Base-by-base conservation (phyloP, 1,139 yeast species). In the Geotrichum reessii region DNA sequence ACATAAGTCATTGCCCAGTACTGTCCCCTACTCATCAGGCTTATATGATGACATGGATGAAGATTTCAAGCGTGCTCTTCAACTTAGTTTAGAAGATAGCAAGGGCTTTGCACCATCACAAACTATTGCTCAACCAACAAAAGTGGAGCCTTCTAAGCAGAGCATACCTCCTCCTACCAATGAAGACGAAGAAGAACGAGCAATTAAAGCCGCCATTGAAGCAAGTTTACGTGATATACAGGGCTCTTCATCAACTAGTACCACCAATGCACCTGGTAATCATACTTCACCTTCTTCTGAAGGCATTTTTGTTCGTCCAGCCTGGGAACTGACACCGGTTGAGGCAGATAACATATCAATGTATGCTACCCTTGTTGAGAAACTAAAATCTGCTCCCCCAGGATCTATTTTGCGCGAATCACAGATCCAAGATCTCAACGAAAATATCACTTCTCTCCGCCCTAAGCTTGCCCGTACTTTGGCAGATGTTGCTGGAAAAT, bases 171-270 rank as follows among this genome's bases (percentile, higher is more conserved):
- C 54, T 42, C 55, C 25, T 55, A 60, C 12, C 7, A 80, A 71
- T 2, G 56, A 56, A 21, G 88, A 84, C 1, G 95, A 86, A 11
- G 89, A 87, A 40, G 97, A 92, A 64, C 93, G 86, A 40, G 96
- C 90, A 51, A 81, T 93, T 84, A 87, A 85, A 70, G 96, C 95
- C 0, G 98, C 98, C 0, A 91, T 93, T 62, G 96, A 88, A 14
- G 97, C 96, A 0, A 88, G 96, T 72, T 78, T 93, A 63, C 78
- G 80, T 61, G 97, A 90, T 62, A 80, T 86, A 70, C 82, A 86
- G 65, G 73, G 52, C 12, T 50, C 57, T 21, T 17, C 62, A 14
- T 46, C 55, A 17, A 11, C 25, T 3, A 12, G 24, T 14, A 14
- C 27, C 8, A 27, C 44, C 62, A 33, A 55, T 57, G 50, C 51